Evolutionary conservation across 306 rosid genomes (phyloP), one percentile per base, ranked within the genome.

Genomic region (Myrica gale): DNA sequence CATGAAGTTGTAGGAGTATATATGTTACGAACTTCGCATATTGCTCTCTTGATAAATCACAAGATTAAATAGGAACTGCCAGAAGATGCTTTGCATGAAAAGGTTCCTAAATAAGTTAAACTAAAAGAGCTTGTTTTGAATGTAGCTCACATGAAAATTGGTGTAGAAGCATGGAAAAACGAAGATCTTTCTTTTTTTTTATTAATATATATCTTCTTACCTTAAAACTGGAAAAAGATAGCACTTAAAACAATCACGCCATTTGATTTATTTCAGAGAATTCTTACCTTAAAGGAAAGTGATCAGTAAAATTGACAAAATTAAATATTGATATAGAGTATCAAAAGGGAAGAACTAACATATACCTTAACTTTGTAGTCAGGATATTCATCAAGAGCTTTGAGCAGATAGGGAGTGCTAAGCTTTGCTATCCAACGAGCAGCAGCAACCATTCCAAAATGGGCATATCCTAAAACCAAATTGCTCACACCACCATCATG

Each of bases 391-490:
- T 47, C 76, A 65, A 92, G 91, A 80, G 91, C 98, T 85, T 87
- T 81, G 43, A 85, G 90, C 76, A 95, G 83, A 83, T 83, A 86
- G 77, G 99, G 97, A 81, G 93, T 84, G 83, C 90, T 88, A 55
- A 92, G 93, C 93, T 88, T 95, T 68, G 98, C 96, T 83, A 90
- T 95, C 98, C 98, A 95, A 47, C 97, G 92, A 73, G 97, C 98
- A 65, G 98, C 97, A 80, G 97, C 98, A 83, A 95, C 98, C 98
- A 95, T 95, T 72, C 98, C 98, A 75, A 94, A 95, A 74, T 95
- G 98, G 32, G 98, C 98, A 85, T 95, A 95, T 73, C 98, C 98
- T 68, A 95, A 86, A 81, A 95, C 87, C 71, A 95, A 83, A 83
- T 95, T 95, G 88, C 93, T 90, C 79, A 95, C 82, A 78, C 98